Evolutionary conservation across 2,329 filamentous ascomycete species (phyloP), one percentile per base, ranked within the genome.

Genomic region (Teratosphaeriaceae sp.): DNA sequence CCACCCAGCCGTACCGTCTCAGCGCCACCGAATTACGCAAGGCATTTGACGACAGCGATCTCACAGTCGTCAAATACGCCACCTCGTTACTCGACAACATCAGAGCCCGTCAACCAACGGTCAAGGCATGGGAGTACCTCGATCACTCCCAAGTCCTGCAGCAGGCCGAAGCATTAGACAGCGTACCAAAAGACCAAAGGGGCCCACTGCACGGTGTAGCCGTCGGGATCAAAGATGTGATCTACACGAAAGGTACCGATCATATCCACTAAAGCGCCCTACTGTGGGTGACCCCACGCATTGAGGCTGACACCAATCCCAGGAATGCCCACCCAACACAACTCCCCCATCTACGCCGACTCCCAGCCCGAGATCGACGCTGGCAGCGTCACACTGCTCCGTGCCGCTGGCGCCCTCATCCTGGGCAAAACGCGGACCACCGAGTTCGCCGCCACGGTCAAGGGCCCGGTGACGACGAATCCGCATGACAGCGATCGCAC

Each of bases 381-480:
- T 1, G 71, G 65, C 0, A 69, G 67, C 5, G 63, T 82, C 21
- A 66, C 66, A 2, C 69, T 73, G 3, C 64, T 82, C 3, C 69
- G 78, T 2, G 59, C 70, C 6, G 71, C 73, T 2, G 78, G 79
- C 1, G 78, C 75, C 2, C 60, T 81, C 9, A 70, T 82, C n/a
- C 63, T 82, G 23, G 71, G 72, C 19, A 76, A 80, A 53, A 78
- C 75, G 1, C 76, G 73, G 0, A 84, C 80, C 0, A 80, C 81
- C 0, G 79, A 84, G 53, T 83, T 84, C 51, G 78, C 80, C 0
- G 72, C 75, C 2, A 77, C 71, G 0, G 69, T 67, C 1, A 60
- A 66, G 12, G 79, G 79, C 8, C 13, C 0, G 68, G 36, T 42
- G 29, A 80, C 78, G 1, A 56, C 61, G 3, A 85, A 85, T 55